Base-by-base conservation (phyloP, 108 stramenopile genomes). In the Pseudonitzschia multiseries region DNA sequence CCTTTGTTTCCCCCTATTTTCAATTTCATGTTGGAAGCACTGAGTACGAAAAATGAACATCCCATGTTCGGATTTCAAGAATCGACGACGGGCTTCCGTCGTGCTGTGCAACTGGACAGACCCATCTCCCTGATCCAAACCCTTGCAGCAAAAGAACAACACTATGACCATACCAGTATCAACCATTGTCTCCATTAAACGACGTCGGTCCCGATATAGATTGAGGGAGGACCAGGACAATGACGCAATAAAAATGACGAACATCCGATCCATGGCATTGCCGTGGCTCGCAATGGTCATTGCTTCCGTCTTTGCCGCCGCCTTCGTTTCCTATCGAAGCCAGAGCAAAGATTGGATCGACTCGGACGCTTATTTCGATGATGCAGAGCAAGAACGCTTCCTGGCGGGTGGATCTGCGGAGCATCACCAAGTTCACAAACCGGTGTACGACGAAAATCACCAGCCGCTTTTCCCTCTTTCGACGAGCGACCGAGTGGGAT, bases 391-490 rank as follows among this genome's bases (percentile, higher is more conserved):
- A 18, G 59, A 48, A 44, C 66, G 50, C 18, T 65, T 52, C 32
- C 36, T 56, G 17, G 24, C 14, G 29, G 32, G 42, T 4, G 40
- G 4, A 48, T 31, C 27, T 13, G 20, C 36, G 31, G 53, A 70
- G 54, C 54, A 54, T 13, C 53, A 65, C 6, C 63, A 65, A 50
- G 62, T 48, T 18, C 77, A 78, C 57, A 68, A 72, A 41, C 77
- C 71, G 9, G 71, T 78, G 29, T 78, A 64, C 42, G 71, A 78
- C 56, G 77, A 78, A 65, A 54, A 40, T 4, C 77, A 78, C 71
- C 54, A 62, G 32, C 32, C 62, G n/a, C 75, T 93, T 17, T 73
- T 87, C 57, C 92, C 92, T 4, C 82, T 89, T 1, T 51, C 74
- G 22, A 40, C 63, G 21, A 32, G 32, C 18, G 92, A 93, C 80